Conservation (phyloP, 306 rosid species). For the Trichosanthes cucumerina region DNA sequence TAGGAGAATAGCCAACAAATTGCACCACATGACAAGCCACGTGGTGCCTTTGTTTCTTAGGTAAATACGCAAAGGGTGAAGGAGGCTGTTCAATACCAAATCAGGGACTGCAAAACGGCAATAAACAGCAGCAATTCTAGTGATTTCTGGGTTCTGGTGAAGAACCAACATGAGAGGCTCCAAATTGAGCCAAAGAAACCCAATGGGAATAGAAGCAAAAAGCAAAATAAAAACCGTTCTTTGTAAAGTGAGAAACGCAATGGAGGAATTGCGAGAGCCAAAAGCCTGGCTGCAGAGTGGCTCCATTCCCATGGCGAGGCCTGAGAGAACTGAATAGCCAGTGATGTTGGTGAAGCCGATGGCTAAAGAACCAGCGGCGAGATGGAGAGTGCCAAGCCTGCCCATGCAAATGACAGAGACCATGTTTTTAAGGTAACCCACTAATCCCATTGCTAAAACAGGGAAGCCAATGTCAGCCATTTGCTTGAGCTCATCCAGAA, state of each 20-base stretch:
- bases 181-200: conserved; percentile 52
- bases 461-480: conserved; percentile 61
- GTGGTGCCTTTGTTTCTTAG: conserved; percentile 55
- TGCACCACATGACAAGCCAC: conserved; percentile 74
- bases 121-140: conserved; percentile 47
- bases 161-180: conserved; percentile 58
- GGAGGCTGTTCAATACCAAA: conserved; percentile 53
- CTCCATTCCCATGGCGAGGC: conserved; percentile 20
- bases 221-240: conserved; percentile 49
- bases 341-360: conserved; percentile 17
- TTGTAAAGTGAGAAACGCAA: conserved; percentile 38
- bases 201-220: conserved; percentile 49
- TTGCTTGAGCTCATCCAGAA: conserved; percentile 56
- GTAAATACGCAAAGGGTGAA: conserved; percentile 64
- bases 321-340: conserved; percentile 14
- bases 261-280: conserved; percentile 38
- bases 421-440: conserved; percentile 42
- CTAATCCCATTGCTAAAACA: conserved; percentile 51
- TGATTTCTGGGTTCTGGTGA: conserved; percentile 48
- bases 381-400: conserved; percentile 14
- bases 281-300: conserved; percentile 20
- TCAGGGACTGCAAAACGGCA: conserved; percentile 70
- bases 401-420: conserved; percentile 18
- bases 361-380: conserved; percentile 19
- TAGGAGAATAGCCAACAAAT: conserved; percentile 34